Conservation (phyloP, 129 eudicot species). For the Heracleum sosnowskyi region DNA sequence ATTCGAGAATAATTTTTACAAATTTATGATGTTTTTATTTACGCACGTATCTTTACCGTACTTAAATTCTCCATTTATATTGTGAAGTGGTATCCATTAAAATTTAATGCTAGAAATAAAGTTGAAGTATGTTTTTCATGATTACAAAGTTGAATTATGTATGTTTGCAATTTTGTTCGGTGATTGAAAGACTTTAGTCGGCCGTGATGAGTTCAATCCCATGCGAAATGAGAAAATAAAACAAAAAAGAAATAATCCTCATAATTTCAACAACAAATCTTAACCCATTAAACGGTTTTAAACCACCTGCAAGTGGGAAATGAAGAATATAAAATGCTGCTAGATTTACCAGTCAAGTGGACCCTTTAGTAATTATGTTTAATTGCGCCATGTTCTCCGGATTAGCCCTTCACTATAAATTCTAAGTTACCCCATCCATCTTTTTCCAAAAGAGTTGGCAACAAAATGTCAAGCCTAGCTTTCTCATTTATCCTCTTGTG, state of each 20-base stretch:
- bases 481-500: constrained; percentile 16
- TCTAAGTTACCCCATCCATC: constrained; percentile 14
- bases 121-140: too few relatives aligned
- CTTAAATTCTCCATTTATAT: too few relatives aligned
- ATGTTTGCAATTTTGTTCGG: neutral
- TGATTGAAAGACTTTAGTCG: neutral
- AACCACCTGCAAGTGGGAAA: constrained; percentile 26
- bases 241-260: neutral
- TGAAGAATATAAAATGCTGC: constrained; percentile 4
- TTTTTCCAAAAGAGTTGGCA: neutral
- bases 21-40: too few relatives aligned
- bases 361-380: constrained; percentile 12
- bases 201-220: neutral
- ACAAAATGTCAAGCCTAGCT: constrained; percentile 12
- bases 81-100: too few relatives aligned
- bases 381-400: constrained; percentile 83
- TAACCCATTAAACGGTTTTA: constrained; percentile 13
- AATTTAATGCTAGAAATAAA: too few relatives aligned
- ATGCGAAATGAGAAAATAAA: neutral
- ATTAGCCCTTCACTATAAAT: constrained; percentile 29
- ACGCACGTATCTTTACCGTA: too few relatives aligned
- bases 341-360: constrained; percentile 6
- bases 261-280: neutral
- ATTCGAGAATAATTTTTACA: too few relatives aligned
- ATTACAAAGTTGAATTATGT: neutral